Conservation (phyloP, 2,329 filamentous ascomycete genomes). For the Mariannaea elegans region DNA sequence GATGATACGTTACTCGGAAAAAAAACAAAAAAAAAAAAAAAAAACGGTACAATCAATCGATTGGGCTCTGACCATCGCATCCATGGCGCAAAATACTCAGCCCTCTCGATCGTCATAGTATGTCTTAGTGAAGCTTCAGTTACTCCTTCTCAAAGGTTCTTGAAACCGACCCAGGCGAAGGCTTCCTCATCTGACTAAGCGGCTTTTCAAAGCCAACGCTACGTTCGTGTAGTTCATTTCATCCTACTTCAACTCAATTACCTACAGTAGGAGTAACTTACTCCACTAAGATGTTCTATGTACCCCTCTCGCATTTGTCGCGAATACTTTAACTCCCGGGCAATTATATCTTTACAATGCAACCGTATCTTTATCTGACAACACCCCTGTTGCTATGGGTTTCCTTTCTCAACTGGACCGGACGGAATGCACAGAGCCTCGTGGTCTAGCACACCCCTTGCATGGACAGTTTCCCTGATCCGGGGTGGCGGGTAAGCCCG, state of each 20-base stretch:
- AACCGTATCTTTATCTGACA: not conserved
- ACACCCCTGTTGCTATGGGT: not conserved
- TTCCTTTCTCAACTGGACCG: not conserved
- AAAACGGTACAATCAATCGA: not conserved
- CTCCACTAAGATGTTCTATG: no score
- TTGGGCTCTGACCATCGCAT: no score
- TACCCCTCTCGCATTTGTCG: no score
- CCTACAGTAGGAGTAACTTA: no score
- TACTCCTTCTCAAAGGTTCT: not conserved
- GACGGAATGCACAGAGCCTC: not conserved
- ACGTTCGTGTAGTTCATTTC: not conserved
- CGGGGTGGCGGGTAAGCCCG: not conserved
- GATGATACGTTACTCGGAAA: constrained; percentile 19
- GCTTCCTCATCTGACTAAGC: constrained; percentile 1
- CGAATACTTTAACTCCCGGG: no score
- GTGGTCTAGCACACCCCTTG: not conserved
- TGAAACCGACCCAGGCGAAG: not conserved
- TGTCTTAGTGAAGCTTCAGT: constrained; percentile 4
- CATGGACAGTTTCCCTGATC: not conserved
- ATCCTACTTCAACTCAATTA: not conserved
- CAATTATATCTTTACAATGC: not conserved
- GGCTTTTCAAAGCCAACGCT: not conserved
- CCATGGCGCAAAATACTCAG: no score
- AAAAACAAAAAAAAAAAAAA: no score
- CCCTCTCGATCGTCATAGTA: no score